phyloP scores from a whole-genome alignment of 495 filamentous ascomycete genomes.

The Daldinia concentrica region DNA sequence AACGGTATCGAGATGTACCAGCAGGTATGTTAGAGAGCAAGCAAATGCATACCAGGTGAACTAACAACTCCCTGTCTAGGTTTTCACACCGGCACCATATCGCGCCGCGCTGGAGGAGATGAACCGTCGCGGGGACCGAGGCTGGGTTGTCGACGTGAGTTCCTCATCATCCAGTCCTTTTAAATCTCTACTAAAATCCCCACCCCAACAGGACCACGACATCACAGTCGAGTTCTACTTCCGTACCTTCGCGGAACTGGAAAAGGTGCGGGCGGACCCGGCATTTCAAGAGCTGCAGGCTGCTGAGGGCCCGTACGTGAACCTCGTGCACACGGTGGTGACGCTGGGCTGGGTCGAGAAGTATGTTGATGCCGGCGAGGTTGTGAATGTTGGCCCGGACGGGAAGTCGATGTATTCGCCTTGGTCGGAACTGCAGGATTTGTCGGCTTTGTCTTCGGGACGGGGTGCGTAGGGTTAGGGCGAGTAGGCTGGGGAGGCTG shows the following conservation, averaged over 20 bases:
- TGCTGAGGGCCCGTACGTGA: conserved; percentile 13
- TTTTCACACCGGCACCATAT: not conserved
- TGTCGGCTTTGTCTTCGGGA: conserved; percentile 5
- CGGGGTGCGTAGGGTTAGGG: too few relatives aligned
- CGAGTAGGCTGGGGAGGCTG: too few relatives aligned
- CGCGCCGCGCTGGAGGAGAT: conserved; percentile 16
- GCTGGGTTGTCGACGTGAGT: conserved; percentile 21
- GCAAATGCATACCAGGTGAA: not conserved
- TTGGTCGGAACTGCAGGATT: conserved; percentile 15
- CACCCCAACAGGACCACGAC: conserved; percentile 13
- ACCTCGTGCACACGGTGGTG: conserved; percentile 16
- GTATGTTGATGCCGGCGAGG: conserved; percentile 16
- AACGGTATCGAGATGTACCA: conserved; percentile 21
- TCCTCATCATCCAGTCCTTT: not conserved
- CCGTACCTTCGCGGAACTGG: conserved; percentile 17
- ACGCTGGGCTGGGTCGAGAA: conserved; percentile 24
- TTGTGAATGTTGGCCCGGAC: conserved; percentile 6
- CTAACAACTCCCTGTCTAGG: not conserved
- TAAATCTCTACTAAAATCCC: not conserved
- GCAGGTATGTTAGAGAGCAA: conserved; percentile 9
- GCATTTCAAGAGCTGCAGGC: conserved; percentile 12
- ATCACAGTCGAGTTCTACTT: conserved; percentile 27
- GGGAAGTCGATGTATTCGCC: conserved; percentile 16
- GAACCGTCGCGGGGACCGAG: conserved; percentile 2
- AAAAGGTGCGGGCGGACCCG: conserved; percentile 5